phyloP scores from a whole-genome alignment of 306 rosid species.

The Vigna trinervia region DNA sequence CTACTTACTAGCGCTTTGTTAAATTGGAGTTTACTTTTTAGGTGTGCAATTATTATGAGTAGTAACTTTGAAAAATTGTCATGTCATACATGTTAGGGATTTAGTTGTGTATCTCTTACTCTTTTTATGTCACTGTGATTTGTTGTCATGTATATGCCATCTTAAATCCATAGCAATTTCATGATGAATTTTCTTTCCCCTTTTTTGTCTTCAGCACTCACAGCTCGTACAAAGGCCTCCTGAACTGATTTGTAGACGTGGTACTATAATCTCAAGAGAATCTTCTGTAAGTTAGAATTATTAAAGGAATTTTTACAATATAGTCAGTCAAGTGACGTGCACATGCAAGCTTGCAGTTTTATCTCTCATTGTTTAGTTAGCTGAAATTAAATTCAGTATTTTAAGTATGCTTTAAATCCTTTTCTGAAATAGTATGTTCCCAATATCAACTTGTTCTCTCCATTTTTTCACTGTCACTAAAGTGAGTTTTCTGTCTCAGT shows the following conservation, averaged over 20 bases:
- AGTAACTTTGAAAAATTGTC: constrained; percentile 26
- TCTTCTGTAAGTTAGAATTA: constrained; percentile 63
- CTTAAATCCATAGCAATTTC: constrained; percentile 31
- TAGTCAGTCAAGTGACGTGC: constrained; percentile 28
- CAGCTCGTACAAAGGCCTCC: constrained; percentile 84
- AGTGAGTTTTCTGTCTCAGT: constrained; percentile 27
- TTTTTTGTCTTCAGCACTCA: constrained; percentile 65
- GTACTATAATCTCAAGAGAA: constrained; percentile 65
- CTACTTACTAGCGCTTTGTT: constrained; percentile 30
- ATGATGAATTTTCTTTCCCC: constrained; percentile 15
- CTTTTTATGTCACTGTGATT: constrained; percentile 17
- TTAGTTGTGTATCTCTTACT: constrained; percentile 13
- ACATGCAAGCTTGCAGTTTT: constrained; percentile 5
- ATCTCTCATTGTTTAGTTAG: constrained; percentile 19
- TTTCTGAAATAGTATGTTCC: neutral
- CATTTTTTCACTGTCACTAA: neutral
- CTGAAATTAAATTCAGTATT: constrained; percentile 10
- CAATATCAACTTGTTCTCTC: neutral
- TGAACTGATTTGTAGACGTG: constrained; percentile 79
- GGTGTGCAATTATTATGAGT: constrained; percentile 20
- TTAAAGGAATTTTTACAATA: neutral
- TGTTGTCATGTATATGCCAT: constrained; percentile 5
- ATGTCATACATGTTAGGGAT: constrained; percentile 34
- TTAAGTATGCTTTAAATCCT: neutral
- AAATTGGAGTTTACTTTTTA: constrained; percentile 3